Evolutionary conservation across 2,329 filamentous ascomycete genomes (phyloP).

Genomic region (Penicillium crustosum): DNA sequence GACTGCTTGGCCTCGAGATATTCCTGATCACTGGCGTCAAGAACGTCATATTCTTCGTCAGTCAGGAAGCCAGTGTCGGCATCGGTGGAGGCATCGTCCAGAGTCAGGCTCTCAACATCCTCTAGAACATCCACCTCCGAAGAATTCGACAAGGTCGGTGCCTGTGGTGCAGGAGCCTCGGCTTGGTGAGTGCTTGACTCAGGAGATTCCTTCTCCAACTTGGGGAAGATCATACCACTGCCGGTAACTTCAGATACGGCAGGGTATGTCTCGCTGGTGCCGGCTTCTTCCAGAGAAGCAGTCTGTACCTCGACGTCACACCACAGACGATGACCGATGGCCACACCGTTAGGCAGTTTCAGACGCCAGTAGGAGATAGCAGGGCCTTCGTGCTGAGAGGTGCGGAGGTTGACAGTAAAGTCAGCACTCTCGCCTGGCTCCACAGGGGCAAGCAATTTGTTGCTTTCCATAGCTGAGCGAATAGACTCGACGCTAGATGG

Average conservation of each 20-base stretch:
- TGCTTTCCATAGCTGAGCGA: slow-evolving; percentile 77
- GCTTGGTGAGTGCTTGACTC: slow-evolving; percentile 71
- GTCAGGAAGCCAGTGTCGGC: slow-evolving; percentile 80
- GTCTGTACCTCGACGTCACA: slow-evolving; percentile 75
- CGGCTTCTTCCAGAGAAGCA: slow-evolving; percentile 10
- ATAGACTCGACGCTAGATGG: slow-evolving; percentile 77
- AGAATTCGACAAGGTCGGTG: slow-evolving; percentile 43
- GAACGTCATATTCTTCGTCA: slow-evolving; percentile 96
- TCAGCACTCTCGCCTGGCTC: slow-evolving; percentile 70
- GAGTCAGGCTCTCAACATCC: slow-evolving; percentile 59
- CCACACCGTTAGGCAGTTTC: slow-evolving; percentile 73
- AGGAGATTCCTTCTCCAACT: slow-evolving; percentile 90
- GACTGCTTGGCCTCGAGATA: slow-evolving; percentile 53
- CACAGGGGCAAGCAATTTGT: slow-evolving; percentile 67
- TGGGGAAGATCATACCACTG: slow-evolving; percentile 94
- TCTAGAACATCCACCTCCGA: slow-evolving; percentile 53
- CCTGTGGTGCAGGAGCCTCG: slow-evolving; percentile 31
- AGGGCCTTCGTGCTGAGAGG: slow-evolving; percentile 72
- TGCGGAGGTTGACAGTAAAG: slow-evolving; percentile 83
- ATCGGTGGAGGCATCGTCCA: slow-evolving; percentile 49
- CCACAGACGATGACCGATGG: slow-evolving; percentile 93
- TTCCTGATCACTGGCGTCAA: slow-evolving; percentile 93
- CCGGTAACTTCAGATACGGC: slow-evolving; percentile 39
- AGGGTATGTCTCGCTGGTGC: slow-evolving; percentile 21
- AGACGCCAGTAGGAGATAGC: slow-evolving; percentile 96